Conservation (phyloP, 192 early-diverging fungal species). For the Entophlyctis luteolus region DNA sequence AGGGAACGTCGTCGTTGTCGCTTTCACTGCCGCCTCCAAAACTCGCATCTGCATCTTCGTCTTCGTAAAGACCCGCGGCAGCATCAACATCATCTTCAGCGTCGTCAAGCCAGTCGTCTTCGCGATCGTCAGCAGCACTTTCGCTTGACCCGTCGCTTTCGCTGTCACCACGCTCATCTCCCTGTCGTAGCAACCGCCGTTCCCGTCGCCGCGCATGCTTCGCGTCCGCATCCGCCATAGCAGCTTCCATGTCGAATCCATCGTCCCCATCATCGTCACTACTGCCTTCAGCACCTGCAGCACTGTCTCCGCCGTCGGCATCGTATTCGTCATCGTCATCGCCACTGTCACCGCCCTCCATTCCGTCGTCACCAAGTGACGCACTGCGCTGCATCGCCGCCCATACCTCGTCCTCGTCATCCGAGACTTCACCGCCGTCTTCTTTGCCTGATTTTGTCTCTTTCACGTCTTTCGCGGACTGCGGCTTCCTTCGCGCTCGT, state of each 20-base stretch:
- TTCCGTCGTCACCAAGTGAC: slow-evolving; percentile 10
- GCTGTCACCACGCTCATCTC: slow-evolving; percentile 35
- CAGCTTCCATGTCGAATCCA: slow-evolving; percentile 27
- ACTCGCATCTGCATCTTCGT: slow-evolving; percentile 34
- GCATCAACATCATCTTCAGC: slow-evolving; percentile 49
- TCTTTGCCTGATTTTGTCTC: slow-evolving; percentile 37
- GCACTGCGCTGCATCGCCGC: slow-evolving; percentile 70
- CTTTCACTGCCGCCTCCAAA: slow-evolving; percentile 36
- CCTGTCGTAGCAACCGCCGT: too few relatives aligned
- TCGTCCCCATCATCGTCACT: too few relatives aligned
- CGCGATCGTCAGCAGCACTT: neutral
- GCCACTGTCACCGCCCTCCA: neutral
- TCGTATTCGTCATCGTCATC: neutral
- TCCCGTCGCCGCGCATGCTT: slow-evolving; percentile 40
- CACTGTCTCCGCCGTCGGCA: neutral
- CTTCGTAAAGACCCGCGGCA: slow-evolving; percentile 41
- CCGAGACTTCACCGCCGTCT: slow-evolving; percentile 44
- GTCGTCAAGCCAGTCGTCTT: slow-evolving; percentile 15
- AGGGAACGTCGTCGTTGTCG: slow-evolving; percentile 18
- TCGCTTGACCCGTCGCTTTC: neutral
- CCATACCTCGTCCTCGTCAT: slow-evolving; percentile 86
- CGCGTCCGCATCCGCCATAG: slow-evolving; percentile 9
- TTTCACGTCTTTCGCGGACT: too few relatives aligned
- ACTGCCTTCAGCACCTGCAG: neutral
- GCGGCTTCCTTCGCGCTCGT: slow-evolving; percentile 32